phyloP scores from a whole-genome alignment of 2,329 filamentous ascomycete species.

The Paecilomyces sp. region DNA sequence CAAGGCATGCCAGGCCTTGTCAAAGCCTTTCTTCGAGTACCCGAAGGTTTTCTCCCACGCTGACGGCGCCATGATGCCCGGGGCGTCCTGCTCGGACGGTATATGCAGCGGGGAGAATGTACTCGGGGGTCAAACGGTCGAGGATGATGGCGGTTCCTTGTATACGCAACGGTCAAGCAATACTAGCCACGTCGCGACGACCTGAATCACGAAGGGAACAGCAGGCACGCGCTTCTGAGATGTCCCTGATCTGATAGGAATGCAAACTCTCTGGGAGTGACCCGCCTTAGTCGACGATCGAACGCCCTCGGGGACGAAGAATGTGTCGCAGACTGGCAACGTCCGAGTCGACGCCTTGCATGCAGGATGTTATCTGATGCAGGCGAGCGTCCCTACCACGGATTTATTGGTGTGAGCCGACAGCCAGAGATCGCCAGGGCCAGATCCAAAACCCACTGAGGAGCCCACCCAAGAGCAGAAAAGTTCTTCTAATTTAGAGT shows the following conservation, averaged over 20 bases:
- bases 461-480: not conserved
- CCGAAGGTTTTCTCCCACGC: slow-evolving; percentile 41
- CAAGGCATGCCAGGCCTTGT: slow-evolving; percentile 61
- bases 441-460: not conserved
- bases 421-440: not conserved
- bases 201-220: not conserved
- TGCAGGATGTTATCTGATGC: not conserved
- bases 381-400: not conserved
- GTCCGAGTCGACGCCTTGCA: not conserved
- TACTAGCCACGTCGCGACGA: not conserved
- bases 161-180: not conserved
- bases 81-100: not conserved
- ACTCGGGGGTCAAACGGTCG: slow-evolving; percentile 1
- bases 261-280: not conserved
- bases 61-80: slow-evolving; percentile 41
- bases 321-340: not conserved
- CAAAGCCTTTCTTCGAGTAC: slow-evolving; percentile 57
- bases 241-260: not conserved
- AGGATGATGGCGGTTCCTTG: not conserved
- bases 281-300: not conserved
- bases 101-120: slow-evolving; percentile 2
- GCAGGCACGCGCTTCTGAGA: not conserved
- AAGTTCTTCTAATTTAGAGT: not conserved
- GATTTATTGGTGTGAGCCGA: not conserved
- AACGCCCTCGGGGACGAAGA: not conserved